Evolutionary conservation across 2,329 filamentous ascomycete genomes (phyloP).

Genomic region (Dactylellina leptospora): DNA sequence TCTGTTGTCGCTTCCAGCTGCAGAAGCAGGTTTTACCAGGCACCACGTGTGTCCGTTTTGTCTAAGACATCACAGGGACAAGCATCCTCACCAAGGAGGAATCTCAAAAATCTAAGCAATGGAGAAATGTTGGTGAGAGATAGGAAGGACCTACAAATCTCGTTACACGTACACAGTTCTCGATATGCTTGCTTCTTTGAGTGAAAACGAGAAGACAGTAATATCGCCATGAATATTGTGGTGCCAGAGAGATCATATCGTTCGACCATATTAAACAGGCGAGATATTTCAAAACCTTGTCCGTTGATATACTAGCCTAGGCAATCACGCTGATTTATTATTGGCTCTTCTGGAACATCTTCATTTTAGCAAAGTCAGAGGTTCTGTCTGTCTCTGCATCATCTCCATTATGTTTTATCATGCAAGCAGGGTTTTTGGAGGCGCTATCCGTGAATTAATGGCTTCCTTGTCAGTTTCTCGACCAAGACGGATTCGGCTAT

Average conservation of each 20-base stretch:
- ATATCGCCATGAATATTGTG: slow-evolving; percentile 6
- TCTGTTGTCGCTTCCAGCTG: slow-evolving; percentile 53
- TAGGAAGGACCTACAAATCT: slow-evolving; percentile 17
- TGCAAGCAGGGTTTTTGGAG: slow-evolving; percentile 35
- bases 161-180: not conserved
- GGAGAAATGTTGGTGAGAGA: slow-evolving; percentile 18
- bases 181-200: slow-evolving; percentile 45
- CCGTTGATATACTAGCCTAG: slow-evolving; percentile 24
- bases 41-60: slow-evolving; percentile 49
- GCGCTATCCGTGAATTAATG: slow-evolving; percentile 23
- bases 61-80: slow-evolving; percentile 40
- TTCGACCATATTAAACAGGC: slow-evolving; percentile 15
- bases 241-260: slow-evolving; percentile 24
- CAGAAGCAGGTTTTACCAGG: slow-evolving; percentile 50
- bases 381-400: slow-evolving; percentile 15
- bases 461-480: slow-evolving; percentile 30
- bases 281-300: slow-evolving; percentile 40
- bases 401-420: slow-evolving; percentile 24
- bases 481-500: slow-evolving; percentile 50
- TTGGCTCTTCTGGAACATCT: slow-evolving; percentile 22
- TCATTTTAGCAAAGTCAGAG: slow-evolving; percentile 29
- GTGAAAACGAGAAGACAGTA: not conserved
- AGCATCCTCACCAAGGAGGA: slow-evolving; percentile 24
- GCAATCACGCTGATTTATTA: slow-evolving; percentile 27
- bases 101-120: slow-evolving; percentile 8